Conservation (phyloP, 2,329 filamentous ascomycete species). For the Aureobasidium sp. region DNA sequence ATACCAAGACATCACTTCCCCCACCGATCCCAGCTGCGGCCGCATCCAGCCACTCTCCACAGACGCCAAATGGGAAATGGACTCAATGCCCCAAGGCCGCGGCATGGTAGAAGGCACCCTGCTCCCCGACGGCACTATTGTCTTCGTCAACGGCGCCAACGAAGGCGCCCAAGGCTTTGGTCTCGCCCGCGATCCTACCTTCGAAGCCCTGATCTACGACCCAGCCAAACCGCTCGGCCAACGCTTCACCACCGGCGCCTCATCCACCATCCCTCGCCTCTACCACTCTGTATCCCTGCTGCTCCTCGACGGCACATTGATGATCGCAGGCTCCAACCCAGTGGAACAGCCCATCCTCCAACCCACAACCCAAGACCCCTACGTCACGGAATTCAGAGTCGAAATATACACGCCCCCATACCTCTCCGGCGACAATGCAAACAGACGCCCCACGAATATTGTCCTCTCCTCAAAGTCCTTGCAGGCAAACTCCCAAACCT, state of each 20-base stretch:
- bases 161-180: conserved; percentile 52
- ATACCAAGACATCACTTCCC: conserved; percentile 36
- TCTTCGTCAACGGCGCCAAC: conserved; percentile 52
- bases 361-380: conserved; percentile 38
- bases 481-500: conserved; percentile 34
- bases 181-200: conserved; percentile 44
- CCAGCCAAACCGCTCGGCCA: conserved; percentile 41
- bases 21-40: conserved; percentile 53
- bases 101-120: conserved; percentile 51
- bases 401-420: conserved; percentile 55
- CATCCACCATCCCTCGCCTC: conserved; percentile 37
- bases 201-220: conserved; percentile 51
- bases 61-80: conserved; percentile 44
- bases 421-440: conserved; percentile 42
- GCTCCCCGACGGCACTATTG: conserved; percentile 50
- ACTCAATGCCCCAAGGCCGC: conserved; percentile 41
- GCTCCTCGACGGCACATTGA: conserved; percentile 50
- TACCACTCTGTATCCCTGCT: conserved; percentile 55
- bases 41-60: conserved; percentile 50
- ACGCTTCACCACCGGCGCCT: conserved; percentile 41
- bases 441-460: conserved; percentile 41
- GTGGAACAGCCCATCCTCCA: conserved; percentile 49
- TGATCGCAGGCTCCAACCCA: conserved; percentile 52
- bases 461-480: conserved; percentile 37
- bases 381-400: conserved; percentile 51